A percentile compares a stretch with the other conserved stretches of the same genome.
Conservation (phyloP, 257 asterid species). For the Cordia subcordata region DNA sequence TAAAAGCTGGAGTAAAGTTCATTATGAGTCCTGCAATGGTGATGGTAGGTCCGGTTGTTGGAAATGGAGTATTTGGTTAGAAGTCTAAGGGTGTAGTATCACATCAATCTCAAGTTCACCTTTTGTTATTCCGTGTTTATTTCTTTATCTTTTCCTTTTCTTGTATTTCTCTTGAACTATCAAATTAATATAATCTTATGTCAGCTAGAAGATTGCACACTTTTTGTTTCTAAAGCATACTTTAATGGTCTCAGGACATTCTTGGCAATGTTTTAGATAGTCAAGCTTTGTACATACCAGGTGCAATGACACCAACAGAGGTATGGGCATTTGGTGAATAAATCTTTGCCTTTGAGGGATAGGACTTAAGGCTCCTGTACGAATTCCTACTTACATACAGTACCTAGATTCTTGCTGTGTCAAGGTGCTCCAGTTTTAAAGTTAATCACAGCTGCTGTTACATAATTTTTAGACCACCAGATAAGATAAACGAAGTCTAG, state of each 20-base stretch:
- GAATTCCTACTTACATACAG: not conserved
- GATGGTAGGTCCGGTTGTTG: conserved; percentile 35
- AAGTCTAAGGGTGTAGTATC: not conserved
- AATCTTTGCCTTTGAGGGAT: no score
- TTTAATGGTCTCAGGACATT: conserved; percentile 53
- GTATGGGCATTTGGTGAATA: conserved; percentile 17
- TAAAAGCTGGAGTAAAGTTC: conserved; percentile 71
- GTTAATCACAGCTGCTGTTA: no score
- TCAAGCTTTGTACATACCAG: conserved; percentile 70
- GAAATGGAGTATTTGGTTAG: not conserved
- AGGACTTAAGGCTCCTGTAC: no score
- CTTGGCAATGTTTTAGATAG: conserved; percentile 42
- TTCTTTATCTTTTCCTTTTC: not conserved
- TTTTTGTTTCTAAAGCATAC: conserved; percentile 7
- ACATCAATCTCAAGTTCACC: not conserved
- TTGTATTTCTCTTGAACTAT: not conserved
- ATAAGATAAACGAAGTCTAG: not conserved
- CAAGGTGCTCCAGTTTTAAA: no score
- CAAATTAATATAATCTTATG: not conserved
- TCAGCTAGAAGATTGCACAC: not conserved
- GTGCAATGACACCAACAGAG: conserved; percentile 91
- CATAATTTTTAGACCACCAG: not conserved
- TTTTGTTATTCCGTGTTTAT: no score
- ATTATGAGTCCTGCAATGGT: conserved; percentile 80
- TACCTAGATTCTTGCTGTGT: not conserved